A percentile compares a stretch with the other conserved stretches of the same genome.
Evolutionary conservation across 2,329 filamentous ascomycete species (phyloP).

Genomic region (Myriangium duriaei): DNA sequence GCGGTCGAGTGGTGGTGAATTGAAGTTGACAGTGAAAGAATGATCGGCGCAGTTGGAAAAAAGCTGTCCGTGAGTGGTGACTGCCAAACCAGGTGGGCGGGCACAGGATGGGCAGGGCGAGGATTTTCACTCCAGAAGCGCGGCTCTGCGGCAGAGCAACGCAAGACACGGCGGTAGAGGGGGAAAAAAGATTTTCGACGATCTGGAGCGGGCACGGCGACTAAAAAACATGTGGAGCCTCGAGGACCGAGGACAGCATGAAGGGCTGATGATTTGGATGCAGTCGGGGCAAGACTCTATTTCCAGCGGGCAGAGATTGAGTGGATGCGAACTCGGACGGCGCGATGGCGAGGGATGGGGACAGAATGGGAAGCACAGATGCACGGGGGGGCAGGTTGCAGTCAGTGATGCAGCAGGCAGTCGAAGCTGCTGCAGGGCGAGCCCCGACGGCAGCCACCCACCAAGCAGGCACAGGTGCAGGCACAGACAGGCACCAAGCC

Average conservation of each 20-base stretch:
- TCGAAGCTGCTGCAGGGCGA: conserved; percentile 8
- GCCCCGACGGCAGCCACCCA: conserved; percentile 6
- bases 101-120: not conserved
- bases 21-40: too few species aligned
- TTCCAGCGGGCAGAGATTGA: conserved; percentile 1
- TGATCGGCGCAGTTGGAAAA: too few species aligned
- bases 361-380: not conserved
- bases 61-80: too few species aligned
- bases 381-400: not conserved
- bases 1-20: too few species aligned
- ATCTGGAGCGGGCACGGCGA: not conserved
- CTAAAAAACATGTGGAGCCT: not conserved
- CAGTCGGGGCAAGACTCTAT: conserved; percentile 1
- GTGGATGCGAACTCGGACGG: not conserved
- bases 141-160: not conserved
- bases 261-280: conserved; percentile 4
- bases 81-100: not conserved
- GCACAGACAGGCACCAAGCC: too few species aligned
- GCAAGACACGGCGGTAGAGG: not conserved
- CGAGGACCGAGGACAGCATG: too few species aligned
- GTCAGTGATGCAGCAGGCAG: not conserved
- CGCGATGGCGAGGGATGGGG: not conserved
- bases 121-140: not conserved
- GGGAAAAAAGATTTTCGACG: not conserved
- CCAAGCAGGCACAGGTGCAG: too few species aligned